Base-by-base conservation (phyloP, 306 rosid species). In the Vachellia collinsii region DNA sequence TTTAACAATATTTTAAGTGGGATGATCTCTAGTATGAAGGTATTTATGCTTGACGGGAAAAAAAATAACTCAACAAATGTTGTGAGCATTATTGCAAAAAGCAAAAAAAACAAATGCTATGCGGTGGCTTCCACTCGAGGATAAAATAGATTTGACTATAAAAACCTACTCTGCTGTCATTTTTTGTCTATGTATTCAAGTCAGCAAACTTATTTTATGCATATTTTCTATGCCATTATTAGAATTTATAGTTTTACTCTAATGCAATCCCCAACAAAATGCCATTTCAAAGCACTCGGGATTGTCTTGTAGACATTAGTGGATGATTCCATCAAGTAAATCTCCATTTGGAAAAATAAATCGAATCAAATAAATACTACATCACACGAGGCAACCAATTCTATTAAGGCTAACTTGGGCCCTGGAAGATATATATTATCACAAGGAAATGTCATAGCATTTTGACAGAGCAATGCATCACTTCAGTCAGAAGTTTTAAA, bases 401-500 rank as follows among this genome's bases (percentile, higher is more conserved):
- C 50, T 53, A 29, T 29, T 29, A 11, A 23, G 16, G 66, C 59
- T 38, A 4, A 51, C 63, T 41, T 51, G 39, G 66, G 37, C 20
- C 25, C 50, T 4, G 34, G 54, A 43, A 80, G 46, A 43, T 12
- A 1, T 12, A 1, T 8, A 66, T 63, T 34, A 68, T 4, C 41
- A 68, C 48, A 70, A 64, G 22, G 62, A 77, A 79, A 74, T 75
- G 80, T 77, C 80, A 19, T 46, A 41, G 76, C 76, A 77, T 71
- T 72, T 72, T 61, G 36, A 82, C 29, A 23, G 20, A 51, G n/a
- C n/a, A 29, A 29, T 29, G 65, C 81, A 56, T 70, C 68, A 72
- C 73, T 81, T 78, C 76, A 48, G 17, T 8, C 75, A 56, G 7
- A 47, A 62, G 82, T 74, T 61, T 47, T 44, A 77, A 82, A 85